phyloP scores from a whole-genome alignment of 768 basidiomycete genomes.

The Porpolomopsis calyptriformis region DNA sequence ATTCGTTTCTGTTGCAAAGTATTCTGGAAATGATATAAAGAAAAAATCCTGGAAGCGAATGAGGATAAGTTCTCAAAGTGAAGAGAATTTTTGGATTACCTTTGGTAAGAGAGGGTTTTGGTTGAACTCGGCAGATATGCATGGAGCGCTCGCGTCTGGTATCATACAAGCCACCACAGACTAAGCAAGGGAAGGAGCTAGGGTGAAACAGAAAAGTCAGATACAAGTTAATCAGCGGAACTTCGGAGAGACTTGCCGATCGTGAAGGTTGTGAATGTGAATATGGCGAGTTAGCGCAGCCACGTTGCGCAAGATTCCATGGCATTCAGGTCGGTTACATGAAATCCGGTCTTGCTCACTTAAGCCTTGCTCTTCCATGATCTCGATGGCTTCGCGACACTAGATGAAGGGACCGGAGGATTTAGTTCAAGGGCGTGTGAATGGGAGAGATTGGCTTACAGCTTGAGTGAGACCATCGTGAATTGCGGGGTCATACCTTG shows the following conservation, averaged over 20 bases:
- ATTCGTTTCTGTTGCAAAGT: too few relatives aligned
- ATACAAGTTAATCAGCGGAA: not conserved
- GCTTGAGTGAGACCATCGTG: not conserved
- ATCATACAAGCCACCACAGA: slow-evolving; percentile 17
- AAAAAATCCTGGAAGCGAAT: slow-evolving; percentile 21
- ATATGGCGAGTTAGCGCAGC: slow-evolving; percentile 42
- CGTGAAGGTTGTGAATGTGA: slow-evolving; percentile 46
- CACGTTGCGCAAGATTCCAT: slow-evolving; percentile 30
- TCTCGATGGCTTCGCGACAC: slow-evolving; percentile 27
- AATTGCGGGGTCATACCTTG: not conserved
- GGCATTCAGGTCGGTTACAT: slow-evolving; percentile 38
- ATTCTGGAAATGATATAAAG: slow-evolving; percentile 23
- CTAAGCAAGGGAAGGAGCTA: slow-evolving; percentile 16
- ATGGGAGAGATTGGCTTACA: not conserved
- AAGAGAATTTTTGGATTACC: not conserved
- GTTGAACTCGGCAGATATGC: slow-evolving; percentile 14
- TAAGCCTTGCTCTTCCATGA: slow-evolving; percentile 19
- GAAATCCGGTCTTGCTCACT: slow-evolving; percentile 23
- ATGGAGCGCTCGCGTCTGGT: slow-evolving; percentile 11
- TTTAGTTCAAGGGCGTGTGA: not conserved
- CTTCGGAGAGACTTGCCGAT: slow-evolving; percentile 21
- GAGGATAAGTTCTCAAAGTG: not conserved
- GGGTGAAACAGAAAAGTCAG: not conserved
- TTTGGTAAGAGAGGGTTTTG: not conserved
- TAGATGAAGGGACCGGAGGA: slow-evolving; percentile 8